phyloP scores from a whole-genome alignment of 257 asterid species.

The Penstemon newberryi region DNA sequence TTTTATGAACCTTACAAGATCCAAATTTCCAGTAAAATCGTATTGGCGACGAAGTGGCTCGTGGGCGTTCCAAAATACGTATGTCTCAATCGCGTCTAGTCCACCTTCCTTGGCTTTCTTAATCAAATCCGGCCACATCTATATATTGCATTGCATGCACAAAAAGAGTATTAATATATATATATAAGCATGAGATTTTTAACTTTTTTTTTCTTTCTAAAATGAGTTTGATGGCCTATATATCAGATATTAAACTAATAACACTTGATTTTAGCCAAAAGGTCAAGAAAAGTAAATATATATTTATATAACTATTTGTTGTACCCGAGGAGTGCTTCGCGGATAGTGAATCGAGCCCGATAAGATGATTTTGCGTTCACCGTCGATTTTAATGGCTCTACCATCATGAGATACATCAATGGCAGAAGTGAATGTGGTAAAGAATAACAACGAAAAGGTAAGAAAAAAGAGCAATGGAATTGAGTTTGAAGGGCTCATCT shows the following conservation, averaged over 20 bases:
- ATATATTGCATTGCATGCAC: background rate
- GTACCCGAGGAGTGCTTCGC: constrained; percentile 61
- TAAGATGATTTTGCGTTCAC: constrained; percentile 47
- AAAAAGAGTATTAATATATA: background rate
- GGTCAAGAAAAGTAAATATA: no score
- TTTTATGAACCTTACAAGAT: constrained; percentile 62
- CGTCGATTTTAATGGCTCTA: constrained; percentile 60
- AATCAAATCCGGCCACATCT: constrained; percentile 90
- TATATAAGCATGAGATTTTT: no score
- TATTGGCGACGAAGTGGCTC: constrained; percentile 66
- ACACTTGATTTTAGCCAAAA: no score
- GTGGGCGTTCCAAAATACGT: constrained; percentile 81
- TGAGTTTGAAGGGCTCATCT: no score
- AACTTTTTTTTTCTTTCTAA: background rate
- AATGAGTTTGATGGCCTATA: no score
- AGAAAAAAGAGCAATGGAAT: no score
- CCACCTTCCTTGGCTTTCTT: constrained; percentile 77
- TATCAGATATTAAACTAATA: no score
- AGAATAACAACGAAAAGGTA: background rate
- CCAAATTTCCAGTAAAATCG: constrained; percentile 64
- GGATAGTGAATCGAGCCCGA: constrained; percentile 87
- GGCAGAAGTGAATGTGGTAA: background rate
- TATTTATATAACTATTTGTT: no score
- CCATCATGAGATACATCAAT: constrained; percentile 55
- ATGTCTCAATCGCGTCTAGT: constrained; percentile 73